Evolutionary conservation across 768 basidiomycete species (phyloP), one percentile per base, ranked within the genome.

Genomic region (Lactifluus piperatus): DNA sequence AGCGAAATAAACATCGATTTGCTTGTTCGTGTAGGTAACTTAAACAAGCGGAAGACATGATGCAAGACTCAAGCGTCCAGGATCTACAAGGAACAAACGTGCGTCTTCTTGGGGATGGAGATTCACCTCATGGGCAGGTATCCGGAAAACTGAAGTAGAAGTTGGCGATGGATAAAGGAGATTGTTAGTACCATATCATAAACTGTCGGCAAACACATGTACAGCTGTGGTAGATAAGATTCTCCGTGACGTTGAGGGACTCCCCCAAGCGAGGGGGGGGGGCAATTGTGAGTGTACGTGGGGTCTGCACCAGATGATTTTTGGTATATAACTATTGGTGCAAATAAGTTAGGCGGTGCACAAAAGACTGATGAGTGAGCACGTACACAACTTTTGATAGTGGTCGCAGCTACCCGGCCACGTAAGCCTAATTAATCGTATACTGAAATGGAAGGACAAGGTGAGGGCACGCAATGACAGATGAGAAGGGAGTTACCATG

Each of bases 401-500:
- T 30, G 20, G 14, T 46, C 14, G 29, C 16, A n/a, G 20, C 4
- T 27, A 2, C 27, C 34, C 18, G 36, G 29, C n/a, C 20, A 27
- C 20, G 27, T 27, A n/a, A 18, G 5, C 13, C 20, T 9, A 8
- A 39, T 27, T 34, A 60, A 32, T 60, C 59, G 49, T 60, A 60
- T 32, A 60, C 59, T 60, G 14, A 24, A 26, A 56, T 18, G 22
- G 29, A 34, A 51, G 8, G 26, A n/a, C 10, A 37, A 18, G 34
- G 36, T n/a, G 8, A 46, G 9, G 22, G 44, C 24, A 18, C 30
- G 49, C 43, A 20, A 13, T 4, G 39, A 51, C 44, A 37, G 22
- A 45, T 14, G 10, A 27, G n/a, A 9, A 34, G 27, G 27, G 13
- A 48, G 34, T 3, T 1, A 56, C 51, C 79, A 64, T 80, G 79